Evolutionary conservation across 2,329 filamentous ascomycete species (phyloP).

Genomic region (Fusarium albidum): DNA sequence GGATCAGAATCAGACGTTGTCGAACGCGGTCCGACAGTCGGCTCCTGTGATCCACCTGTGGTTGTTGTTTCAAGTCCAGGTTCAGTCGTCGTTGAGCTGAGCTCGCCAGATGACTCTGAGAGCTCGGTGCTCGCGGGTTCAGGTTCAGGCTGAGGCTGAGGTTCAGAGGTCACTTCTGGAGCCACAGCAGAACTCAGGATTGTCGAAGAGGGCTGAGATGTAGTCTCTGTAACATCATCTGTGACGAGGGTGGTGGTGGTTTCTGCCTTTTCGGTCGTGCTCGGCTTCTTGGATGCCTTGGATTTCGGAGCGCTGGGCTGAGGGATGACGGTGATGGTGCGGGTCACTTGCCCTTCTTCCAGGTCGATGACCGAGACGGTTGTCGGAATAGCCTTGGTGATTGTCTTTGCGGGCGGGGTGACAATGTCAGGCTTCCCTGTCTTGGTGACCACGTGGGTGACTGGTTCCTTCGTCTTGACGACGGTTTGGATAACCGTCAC

Average conservation of each 20-base stretch:
- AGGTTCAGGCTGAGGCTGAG: slow-evolving; percentile 13
- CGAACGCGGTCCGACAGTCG: not conserved
- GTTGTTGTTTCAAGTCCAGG: too few species aligned
- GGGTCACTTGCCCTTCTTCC: slow-evolving; percentile 29
- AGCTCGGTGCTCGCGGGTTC: slow-evolving; percentile 5
- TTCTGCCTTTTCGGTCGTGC: not conserved
- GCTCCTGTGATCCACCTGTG: not conserved
- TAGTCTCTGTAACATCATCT: not conserved
- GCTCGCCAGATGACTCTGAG: not conserved
- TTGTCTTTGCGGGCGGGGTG: slow-evolving; percentile 35
- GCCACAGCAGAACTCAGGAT: slow-evolving; percentile 11
- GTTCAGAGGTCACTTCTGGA: slow-evolving; percentile 14
- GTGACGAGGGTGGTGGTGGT: not conserved
- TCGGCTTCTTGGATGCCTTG: slow-evolving; percentile 13
- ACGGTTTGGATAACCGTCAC: slow-evolving; percentile 49
- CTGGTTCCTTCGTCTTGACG: slow-evolving; percentile 38
- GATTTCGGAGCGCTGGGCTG: slow-evolving; percentile 15
- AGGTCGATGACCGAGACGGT: slow-evolving; percentile 46
- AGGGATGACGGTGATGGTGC: slow-evolving; percentile 42
- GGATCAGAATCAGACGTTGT: not conserved
- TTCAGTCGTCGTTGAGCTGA: not conserved
- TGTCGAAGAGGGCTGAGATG: slow-evolving; percentile 3
- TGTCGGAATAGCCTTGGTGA: slow-evolving; percentile 42
- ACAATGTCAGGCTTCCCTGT: slow-evolving; percentile 41
- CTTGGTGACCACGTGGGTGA: slow-evolving; percentile 40